Base-by-base conservation (phyloP, 2,329 filamentous ascomycete genomes). In the Hansfordia pulvinata region DNA sequence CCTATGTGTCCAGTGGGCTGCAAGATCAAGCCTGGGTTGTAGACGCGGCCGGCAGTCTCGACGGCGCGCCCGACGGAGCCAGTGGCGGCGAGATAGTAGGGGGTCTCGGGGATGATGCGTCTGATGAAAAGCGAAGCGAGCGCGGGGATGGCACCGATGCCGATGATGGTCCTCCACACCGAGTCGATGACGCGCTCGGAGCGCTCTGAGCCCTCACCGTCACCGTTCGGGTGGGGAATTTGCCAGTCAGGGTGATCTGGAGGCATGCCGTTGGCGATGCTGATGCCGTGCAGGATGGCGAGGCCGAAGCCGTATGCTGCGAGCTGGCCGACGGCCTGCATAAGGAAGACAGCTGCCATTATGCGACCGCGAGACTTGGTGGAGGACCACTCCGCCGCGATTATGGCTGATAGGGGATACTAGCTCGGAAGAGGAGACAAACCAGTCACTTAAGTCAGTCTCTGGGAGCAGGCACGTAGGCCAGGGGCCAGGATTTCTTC, bases 161-260 rank as follows among this genome's bases (percentile, higher is more conserved):
- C 62, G 21, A 61, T 52, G 2, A 63, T 54, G 45, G 58, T 58
- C 12, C 62, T 44, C 62, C 62, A 67, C 34, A 60, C 54, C n/a
- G 46, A 50, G 33, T 65, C 60, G 6, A 63, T 47, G 2, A 49
- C 49, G 8, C 34, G 21, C 33, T 31, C 10, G 19, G 19, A 4
- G n/a, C n/a, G n/a, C n/a, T n/a, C n/a, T n/a, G n/a, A n/a, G n/a
- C n/a, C n/a, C n/a, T n/a, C n/a, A n/a, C n/a, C n/a, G n/a, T n/a
- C n/a, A n/a, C n/a, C n/a, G n/a, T n/a, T n/a, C n/a, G n/a, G n/a
- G n/a, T n/a, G n/a, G n/a, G n/a, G n/a, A n/a, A n/a, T n/a, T n/a
- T n/a, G n/a, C n/a, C n/a, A n/a, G n/a, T n/a, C n/a, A n/a, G n/a
- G n/a, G n/a, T n/a, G n/a, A n/a, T n/a, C n/a, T n/a, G n/a, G n/a